These are phyloP conservation scores for Melampsora larici-populina DNA, from an alignment of 1,284 basidiomycete genomes.

Conservation along the genomic window DNA sequence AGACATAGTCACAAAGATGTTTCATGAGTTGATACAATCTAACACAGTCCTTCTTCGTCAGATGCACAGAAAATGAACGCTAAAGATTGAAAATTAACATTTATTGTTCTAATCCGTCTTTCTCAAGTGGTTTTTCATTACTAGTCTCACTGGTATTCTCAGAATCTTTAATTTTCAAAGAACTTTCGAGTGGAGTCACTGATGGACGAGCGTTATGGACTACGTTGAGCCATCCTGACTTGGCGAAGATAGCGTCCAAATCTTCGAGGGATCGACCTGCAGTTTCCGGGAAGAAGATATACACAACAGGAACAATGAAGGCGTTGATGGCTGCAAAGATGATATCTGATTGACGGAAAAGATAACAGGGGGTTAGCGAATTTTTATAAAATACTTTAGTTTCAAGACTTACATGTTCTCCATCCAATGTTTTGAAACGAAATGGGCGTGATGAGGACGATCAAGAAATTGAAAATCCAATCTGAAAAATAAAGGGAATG, in stretches of 20 bases:
- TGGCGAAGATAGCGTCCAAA: conserved; percentile 50
- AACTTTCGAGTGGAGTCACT: not conserved
- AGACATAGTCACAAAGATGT: too few species aligned
- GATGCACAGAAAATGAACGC: too few species aligned
- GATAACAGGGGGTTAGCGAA: not conserved
- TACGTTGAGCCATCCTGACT: conserved; percentile 28
- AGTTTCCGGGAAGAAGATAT: conserved; percentile 68
- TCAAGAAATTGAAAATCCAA: conserved; percentile 64
- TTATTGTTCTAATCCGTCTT: not conserved
- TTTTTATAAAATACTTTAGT: not conserved
- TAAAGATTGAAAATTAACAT: too few species aligned
- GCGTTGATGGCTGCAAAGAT: conserved; percentile 65
- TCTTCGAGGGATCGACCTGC: conserved; percentile 64
- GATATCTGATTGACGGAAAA: conserved; percentile 54
- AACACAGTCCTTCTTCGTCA: too few species aligned
- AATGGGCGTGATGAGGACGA: conserved; percentile 66
- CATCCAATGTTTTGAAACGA: conserved; percentile 65
- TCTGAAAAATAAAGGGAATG: conserved; percentile 52
- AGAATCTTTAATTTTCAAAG: not conserved
- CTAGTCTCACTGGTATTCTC: not conserved
- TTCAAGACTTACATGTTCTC: conserved; percentile 56
- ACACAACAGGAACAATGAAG: conserved; percentile 63
- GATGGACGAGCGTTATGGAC: conserved; percentile 31
- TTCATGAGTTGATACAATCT: too few species aligned
- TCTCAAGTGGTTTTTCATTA: not conserved